Evolutionary conservation across 2,329 filamentous ascomycete species (phyloP), one percentile per base, ranked within the genome.

Genomic region (Xylariaceae sp.): DNA sequence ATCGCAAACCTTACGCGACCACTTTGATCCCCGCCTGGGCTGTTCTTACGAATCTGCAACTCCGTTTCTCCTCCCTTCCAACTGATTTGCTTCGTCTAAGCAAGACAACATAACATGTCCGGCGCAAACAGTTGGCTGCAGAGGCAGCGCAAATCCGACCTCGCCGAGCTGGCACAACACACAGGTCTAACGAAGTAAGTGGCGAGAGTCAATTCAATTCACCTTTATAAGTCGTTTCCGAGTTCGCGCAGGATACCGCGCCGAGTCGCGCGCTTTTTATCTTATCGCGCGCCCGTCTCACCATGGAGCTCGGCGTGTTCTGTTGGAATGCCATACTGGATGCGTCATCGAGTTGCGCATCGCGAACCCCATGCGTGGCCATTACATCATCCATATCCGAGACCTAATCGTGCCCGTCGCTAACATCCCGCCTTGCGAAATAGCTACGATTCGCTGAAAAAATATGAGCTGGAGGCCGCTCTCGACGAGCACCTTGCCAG

Each of bases 131-230:
- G 84, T 63, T 95, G 88, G 83, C 79, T 96, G 69, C 81, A 85
- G 71, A 80, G 81, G 70, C 88, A 94, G 80, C 86, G 88, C 76
- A 95, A 95, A 79, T 79, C 78, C 64, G 89, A 92, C 61, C 81
- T 96, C 53, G 71, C 83, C 63, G 86, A 88, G 59, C 78, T 95
- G 58, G 89, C 89, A 55, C 81, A 88, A 61, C 74, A 78, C 44
- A 80, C 88, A 58, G 86, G 86, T 54, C 76, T 92, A 51, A 79
- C 82, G 68, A 81, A 88, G 90, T 95, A 83, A 67, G 85, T 80
- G 57, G 51, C 42, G 52, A 26, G 26, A 26, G 26, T 26, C 26
- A 29, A 51, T 45, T 49, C 47, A 47, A 42, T 56, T 53, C 15
- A n/a, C 19, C 19, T 22, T 49, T 34, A 12, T 19, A 51, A 36